Conservation (phyloP, 495 filamentous ascomycete genomes). For the Xylaria palmicola region DNA sequence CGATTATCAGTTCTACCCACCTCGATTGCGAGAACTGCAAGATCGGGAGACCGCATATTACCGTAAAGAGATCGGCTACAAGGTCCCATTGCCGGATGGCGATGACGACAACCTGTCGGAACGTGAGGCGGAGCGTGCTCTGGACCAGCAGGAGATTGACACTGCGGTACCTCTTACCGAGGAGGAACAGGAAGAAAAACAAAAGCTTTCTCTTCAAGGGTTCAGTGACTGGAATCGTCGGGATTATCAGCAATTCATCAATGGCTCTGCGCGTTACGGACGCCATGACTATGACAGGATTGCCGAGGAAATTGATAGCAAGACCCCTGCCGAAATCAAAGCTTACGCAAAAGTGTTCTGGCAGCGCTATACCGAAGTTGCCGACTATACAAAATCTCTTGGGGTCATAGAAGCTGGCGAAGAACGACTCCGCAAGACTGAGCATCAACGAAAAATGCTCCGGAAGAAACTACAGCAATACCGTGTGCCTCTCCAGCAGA, state of each 20-base stretch:
- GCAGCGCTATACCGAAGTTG: slow-evolving; percentile 84
- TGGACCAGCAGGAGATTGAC: slow-evolving; percentile 91
- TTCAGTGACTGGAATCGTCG: slow-evolving; percentile 94
- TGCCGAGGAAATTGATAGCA: slow-evolving; percentile 87
- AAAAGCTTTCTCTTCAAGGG: slow-evolving; percentile 72
- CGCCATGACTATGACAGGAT: slow-evolving; percentile 81
- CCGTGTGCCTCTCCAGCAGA: slow-evolving; percentile 91
- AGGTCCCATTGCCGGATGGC: slow-evolving; percentile 79
- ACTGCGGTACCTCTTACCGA: slow-evolving; percentile 86
- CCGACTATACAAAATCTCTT: slow-evolving; percentile 83
- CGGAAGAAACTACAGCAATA: slow-evolving; percentile 94
- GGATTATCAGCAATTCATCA: slow-evolving; percentile 97
- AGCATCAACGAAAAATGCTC: slow-evolving; percentile 91
- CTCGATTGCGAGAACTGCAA: slow-evolving; percentile 79
- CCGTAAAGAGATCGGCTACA: slow-evolving; percentile 93
- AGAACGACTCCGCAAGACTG: slow-evolving; percentile 80
- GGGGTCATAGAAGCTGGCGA: slow-evolving; percentile 88
- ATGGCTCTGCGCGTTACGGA: slow-evolving; percentile 89
- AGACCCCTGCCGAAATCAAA: slow-evolving; percentile 78
- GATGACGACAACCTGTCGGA: slow-evolving; percentile 79
- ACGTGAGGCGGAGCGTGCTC: slow-evolving; percentile 80
- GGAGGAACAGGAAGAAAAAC: slow-evolving; percentile 83
- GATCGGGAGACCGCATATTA: slow-evolving; percentile 95
- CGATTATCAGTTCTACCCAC: slow-evolving; percentile 97
- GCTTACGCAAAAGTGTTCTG: slow-evolving; percentile 94